Evolutionary conservation across 768 basidiomycete genomes (phyloP).

Genomic region (Lyophyllum decastes): DNA sequence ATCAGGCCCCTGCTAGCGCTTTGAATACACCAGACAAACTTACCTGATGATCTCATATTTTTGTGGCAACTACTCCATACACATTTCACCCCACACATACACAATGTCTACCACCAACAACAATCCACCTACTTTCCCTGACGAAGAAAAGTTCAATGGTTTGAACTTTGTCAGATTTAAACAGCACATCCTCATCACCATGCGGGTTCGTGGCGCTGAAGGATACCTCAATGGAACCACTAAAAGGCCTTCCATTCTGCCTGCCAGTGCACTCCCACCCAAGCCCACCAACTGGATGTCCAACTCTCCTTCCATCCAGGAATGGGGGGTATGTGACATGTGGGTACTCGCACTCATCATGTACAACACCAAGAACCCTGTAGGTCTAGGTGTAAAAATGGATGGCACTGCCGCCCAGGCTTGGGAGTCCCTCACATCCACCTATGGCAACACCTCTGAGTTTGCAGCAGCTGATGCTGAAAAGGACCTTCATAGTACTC

Average conservation of each 20-base stretch:
- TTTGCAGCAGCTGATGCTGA: constrained; percentile 10
- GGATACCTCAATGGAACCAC: not conserved
- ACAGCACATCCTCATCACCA: not conserved
- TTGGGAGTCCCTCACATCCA: constrained; percentile 15
- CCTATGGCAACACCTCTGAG: constrained; percentile 8
- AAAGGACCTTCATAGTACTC: constrained; percentile 2
- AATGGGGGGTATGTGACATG: constrained; percentile 3
- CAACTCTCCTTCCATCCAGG: not conserved
- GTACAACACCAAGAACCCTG: constrained; percentile 17
- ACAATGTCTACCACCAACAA: not conserved
- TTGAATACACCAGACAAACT: not conserved
- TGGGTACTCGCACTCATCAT: constrained; percentile 1
- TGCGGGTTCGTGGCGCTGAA: not conserved
- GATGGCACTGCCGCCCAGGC: constrained; percentile 16
- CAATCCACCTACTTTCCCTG: not conserved
- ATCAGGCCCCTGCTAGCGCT: not conserved
- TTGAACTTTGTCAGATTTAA: not conserved
- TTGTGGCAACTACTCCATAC: not conserved
- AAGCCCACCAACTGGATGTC: not conserved
- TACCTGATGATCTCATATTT: not conserved
- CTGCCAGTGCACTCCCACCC: not conserved
- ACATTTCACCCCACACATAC: not conserved
- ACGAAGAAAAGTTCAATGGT: not conserved
- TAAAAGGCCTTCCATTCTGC: not conserved
- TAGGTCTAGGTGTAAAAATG: constrained; percentile 15